phyloP scores from a whole-genome alignment of 2,329 filamentous ascomycete species.

The Coniochaeta sp. region DNA sequence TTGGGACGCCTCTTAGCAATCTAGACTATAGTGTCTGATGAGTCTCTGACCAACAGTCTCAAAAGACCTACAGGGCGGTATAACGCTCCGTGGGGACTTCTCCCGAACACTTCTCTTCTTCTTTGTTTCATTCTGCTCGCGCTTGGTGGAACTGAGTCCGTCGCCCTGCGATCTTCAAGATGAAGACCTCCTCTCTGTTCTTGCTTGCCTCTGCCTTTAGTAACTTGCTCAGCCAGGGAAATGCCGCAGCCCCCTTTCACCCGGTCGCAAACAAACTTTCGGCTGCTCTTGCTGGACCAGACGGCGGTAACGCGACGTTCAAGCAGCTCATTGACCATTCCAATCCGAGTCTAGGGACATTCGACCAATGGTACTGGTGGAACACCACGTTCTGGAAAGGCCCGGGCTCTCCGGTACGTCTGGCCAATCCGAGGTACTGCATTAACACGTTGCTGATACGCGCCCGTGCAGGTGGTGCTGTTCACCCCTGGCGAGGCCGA shows the following conservation, averaged over 20 bases:
- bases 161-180: not conserved
- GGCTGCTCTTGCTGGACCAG: not conserved
- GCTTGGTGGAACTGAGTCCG: not conserved
- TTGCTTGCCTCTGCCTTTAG: not conserved
- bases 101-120: not conserved
- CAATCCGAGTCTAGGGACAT: constrained; percentile 46
- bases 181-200: not conserved
- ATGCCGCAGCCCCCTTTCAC: not conserved
- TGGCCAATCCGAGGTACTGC: constrained; percentile 5
- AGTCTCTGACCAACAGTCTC: too few relatives aligned
- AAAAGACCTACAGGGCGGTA: too few relatives aligned
- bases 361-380: constrained; percentile 47
- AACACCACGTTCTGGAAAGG: constrained; percentile 44
- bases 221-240: not conserved
- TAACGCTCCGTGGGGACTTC: too few relatives aligned
- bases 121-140: not conserved
- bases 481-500: constrained; percentile 46
- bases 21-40: not conserved
- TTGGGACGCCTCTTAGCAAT: not conserved
- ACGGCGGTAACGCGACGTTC: constrained; percentile 7
- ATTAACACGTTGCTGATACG: too few relatives aligned
- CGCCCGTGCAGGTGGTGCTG: constrained; percentile 41
- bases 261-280: not conserved
- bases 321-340: constrained; percentile 52
- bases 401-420: constrained; percentile 42